Base-by-base conservation (phyloP, 768 basidiomycete species). In the Leucocoprinus sp. region DNA sequence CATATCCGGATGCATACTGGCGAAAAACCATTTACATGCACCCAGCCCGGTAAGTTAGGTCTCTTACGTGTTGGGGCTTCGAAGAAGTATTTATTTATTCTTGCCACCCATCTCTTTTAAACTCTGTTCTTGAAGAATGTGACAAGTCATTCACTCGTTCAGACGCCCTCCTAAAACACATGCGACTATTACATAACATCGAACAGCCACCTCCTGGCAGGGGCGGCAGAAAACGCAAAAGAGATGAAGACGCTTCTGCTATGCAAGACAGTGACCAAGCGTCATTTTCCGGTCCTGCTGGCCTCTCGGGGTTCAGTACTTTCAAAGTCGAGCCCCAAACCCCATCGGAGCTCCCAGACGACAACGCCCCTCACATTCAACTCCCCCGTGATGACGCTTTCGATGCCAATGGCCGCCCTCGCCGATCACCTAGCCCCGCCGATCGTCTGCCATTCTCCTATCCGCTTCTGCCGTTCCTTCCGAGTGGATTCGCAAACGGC, bases 131-230 rank as follows among this genome's bases (percentile, higher is more conserved):
- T 42, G 12, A 45, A 93, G 93, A 93, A 67, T 97, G 93, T 59
- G 89, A 90, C 69, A 93, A 91, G 56, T 84, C 88, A 0, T 97
- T 97, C 63, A 93, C 92, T 7, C 90, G 93, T 34, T 91, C 91
- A 1, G 93, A 96, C 64, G 91, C 93, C 7, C 78, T 95, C 15
- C 82, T 82, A 17, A 95, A 95, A 58, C 93, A 96, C 61, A 84
- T 92, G 78, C 82, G 90, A 19, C 78, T 87, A 24, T 87, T 93
- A 56, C 87, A 92, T 64, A 82, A 84, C 54, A 80, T 86, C 57
- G 72, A 72, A 1, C 81, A 84, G 0, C 84, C 87, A 0, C 70
- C 78, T 1, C 83, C 88, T 0, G 80, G 81, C 4, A 75, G 84
- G 29, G 85, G 82, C 35, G 83, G 82, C 18, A 74, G 81, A 40